These are phyloP conservation scores for Neltuma alba DNA, from an alignment of 306 rosid genomes.

Conservation along the genomic window DNA sequence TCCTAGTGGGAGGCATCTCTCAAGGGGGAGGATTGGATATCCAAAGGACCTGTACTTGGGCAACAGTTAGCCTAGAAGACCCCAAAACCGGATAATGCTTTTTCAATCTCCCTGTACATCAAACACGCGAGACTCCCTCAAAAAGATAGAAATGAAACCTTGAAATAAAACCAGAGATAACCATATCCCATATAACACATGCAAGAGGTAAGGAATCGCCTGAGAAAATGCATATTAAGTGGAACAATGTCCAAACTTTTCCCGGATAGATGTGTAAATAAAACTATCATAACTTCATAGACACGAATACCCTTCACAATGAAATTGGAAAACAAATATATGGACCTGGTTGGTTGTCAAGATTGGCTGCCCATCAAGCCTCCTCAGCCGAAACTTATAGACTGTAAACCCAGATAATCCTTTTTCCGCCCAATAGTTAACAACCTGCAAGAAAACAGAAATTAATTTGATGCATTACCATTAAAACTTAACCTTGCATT, in stretches of 20 bases:
- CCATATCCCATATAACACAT: background rate
- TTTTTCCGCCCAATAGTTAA: slow-evolving; percentile 84
- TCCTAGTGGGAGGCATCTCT: too few species aligned
- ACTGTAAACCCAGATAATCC: slow-evolving; percentile 95
- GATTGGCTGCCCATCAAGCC: slow-evolving; percentile 79
- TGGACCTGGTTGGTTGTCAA: slow-evolving; percentile 91
- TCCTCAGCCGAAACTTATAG: slow-evolving; percentile 80
- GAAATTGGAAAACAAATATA: slow-evolving; percentile 23
- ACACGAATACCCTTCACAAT: background rate
- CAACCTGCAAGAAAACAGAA: slow-evolving; percentile 57
- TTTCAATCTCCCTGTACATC: background rate
- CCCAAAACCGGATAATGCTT: background rate
- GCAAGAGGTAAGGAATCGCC: background rate
- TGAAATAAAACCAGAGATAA: background rate
- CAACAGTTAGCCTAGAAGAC: background rate
- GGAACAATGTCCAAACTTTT: slow-evolving; percentile 9
- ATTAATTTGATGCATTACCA: background rate
- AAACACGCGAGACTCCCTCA: background rate
- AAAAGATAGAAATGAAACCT: background rate
- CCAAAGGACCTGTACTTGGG: background rate
- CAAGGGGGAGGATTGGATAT: too few species aligned
- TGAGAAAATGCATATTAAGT: background rate
- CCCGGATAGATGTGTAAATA: background rate
- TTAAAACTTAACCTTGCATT: background rate
- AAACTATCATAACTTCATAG: background rate